phyloP scores from a whole-genome alignment of 768 basidiomycete genomes.

The Xerocomellus dryophilus region DNA sequence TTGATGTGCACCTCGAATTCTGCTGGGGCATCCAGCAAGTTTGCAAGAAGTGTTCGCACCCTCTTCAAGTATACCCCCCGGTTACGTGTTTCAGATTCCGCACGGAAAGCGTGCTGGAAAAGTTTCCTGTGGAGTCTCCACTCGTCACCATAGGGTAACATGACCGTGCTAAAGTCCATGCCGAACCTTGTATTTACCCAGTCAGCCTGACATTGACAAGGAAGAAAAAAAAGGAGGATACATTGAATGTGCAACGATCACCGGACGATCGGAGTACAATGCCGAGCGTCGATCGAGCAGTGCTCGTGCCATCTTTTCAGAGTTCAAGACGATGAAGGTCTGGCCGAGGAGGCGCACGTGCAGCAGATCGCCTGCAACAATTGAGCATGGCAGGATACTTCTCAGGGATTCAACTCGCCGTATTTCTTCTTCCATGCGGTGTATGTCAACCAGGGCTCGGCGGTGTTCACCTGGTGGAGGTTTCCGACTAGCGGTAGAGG shows the following conservation, averaged over 20 bases:
- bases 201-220: neutral
- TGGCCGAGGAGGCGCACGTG: conserved; percentile 25
- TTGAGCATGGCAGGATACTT: neutral
- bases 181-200: conserved; percentile 20
- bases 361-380: conserved; percentile 18
- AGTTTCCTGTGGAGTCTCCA: conserved; percentile 33
- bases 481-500: conserved; percentile 32
- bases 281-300: conserved; percentile 28
- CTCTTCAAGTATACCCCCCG: conserved; percentile 23
- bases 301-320: conserved; percentile 26
- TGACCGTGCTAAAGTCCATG: conserved; percentile 26
- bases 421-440: conserved; percentile 34
- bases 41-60: conserved; percentile 18
- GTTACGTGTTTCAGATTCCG: conserved; percentile 18
- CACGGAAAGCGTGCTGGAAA: conserved; percentile 27
- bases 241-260: conserved; percentile 15
- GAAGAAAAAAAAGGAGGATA: neutral
- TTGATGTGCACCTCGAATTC: conserved; percentile 26
- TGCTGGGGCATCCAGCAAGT: conserved; percentile 21
- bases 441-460: conserved; percentile 35
- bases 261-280: conserved; percentile 29
- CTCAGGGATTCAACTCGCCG: conserved; percentile 14
- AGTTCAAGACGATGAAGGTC: conserved; percentile 26
- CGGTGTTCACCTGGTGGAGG: conserved; percentile 23
- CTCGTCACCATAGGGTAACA: conserved; percentile 29